Evolutionary conservation across 345 rosid genomes (phyloP).

Genomic region (Microthlaspi erraticum): DNA sequence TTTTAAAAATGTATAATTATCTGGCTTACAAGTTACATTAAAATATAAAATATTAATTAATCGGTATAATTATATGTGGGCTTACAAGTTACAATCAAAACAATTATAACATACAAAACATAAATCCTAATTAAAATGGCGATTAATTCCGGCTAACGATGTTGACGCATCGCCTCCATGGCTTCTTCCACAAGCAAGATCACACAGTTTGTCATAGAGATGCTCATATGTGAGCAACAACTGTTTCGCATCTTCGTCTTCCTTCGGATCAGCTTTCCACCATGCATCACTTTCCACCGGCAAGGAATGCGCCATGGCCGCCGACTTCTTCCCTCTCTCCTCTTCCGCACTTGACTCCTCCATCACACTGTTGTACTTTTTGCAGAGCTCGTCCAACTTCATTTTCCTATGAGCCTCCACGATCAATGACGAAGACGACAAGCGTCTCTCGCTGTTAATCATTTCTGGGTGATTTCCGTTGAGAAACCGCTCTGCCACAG

Average conservation of each 20-base stretch:
- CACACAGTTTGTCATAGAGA: conserved; percentile 16
- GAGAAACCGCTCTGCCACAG: conserved; percentile 20
- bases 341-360: conserved; percentile 3
- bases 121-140: too few species aligned
- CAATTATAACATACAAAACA: too few species aligned
- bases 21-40: too few species aligned
- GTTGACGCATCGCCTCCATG: neutral
- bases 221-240: neutral
- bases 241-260: neutral
- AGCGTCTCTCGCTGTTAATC: neutral
- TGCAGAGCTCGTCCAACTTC: conserved; percentile 16
- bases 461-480: neutral
- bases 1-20: too few species aligned
- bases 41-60: too few species aligned
- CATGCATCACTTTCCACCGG: neutral
- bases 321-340: neutral
- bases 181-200: neutral
- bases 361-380: neutral
- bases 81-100: too few species aligned
- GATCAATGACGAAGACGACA: neutral
- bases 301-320: neutral
- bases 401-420: conserved; percentile 18
- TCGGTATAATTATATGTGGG: too few species aligned
- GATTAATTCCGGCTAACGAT: neutral
- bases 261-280: conserved; percentile 17